Percentiles rank a stretch among this genome's conserved stretches.
Evolutionary conservation across 2,329 filamentous ascomycete genomes (phyloP).

Genomic region (Colletotrichum destructivum): DNA sequence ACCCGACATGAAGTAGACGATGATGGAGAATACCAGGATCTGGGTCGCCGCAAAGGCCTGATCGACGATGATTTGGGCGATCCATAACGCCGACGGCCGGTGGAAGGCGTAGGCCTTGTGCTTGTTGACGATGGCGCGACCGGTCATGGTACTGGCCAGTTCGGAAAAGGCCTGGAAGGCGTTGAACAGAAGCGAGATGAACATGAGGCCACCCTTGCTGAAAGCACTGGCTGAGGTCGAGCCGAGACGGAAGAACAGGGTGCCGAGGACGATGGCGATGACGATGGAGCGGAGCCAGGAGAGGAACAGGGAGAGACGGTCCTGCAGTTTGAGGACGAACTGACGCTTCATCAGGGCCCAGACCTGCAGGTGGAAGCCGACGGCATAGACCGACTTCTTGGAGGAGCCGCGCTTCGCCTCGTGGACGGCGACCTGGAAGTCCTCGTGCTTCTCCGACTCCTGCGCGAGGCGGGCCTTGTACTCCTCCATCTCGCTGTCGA

Average conservation of each 20-base stretch:
- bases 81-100: constrained; percentile 85
- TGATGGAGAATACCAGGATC: constrained; percentile 80
- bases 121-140: constrained; percentile 84
- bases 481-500: constrained; percentile 76
- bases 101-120: constrained; percentile 89
- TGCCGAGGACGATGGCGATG: constrained; percentile 84
- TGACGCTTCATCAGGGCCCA: constrained; percentile 89
- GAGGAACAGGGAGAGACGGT: constrained; percentile 82
- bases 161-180: constrained; percentile 90
- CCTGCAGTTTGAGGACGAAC: constrained; percentile 88
- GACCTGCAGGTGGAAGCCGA: constrained; percentile 86
- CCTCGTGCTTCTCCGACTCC: constrained; percentile 78
- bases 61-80: constrained; percentile 87
- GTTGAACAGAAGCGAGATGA: constrained; percentile 86
- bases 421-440: constrained; percentile 81
- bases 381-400: constrained; percentile 83
- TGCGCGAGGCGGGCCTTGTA: constrained; percentile 77
- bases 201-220: constrained; percentile 85
- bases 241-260: constrained; percentile 81
- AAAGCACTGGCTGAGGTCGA: constrained; percentile 80
- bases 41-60: constrained; percentile 79
- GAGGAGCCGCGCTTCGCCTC: constrained; percentile 86
- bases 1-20: constrained; percentile 85
- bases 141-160: constrained; percentile 81
- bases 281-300: constrained; percentile 79